A percentile compares a stretch with the other conserved stretches of the same genome.
These are phyloP conservation scores for Scheffersomyces cryptocercus DNA, from an alignment of 1,139 yeast genomes.

Conservation along the genomic window DNA sequence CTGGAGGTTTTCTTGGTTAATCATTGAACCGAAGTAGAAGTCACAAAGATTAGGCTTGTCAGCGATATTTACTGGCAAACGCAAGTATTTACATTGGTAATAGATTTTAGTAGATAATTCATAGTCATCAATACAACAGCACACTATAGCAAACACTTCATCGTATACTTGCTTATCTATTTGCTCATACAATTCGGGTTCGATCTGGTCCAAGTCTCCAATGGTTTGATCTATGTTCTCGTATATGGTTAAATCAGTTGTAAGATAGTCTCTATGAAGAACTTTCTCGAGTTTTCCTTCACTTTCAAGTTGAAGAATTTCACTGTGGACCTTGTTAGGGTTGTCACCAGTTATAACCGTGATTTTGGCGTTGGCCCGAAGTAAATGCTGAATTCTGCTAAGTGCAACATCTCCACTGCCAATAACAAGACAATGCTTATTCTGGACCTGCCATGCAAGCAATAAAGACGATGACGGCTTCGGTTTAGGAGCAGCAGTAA, in stretches of 20 bases:
- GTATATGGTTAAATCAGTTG: constrained; percentile 53
- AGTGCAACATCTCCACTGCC: constrained; percentile 87
- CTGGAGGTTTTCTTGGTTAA: constrained; percentile 74
- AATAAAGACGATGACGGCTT: constrained; percentile 65
- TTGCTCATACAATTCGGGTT: constrained; percentile 26
- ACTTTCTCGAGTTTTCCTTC: constrained; percentile 47
- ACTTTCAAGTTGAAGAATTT: constrained; percentile 35
- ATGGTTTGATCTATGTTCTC: constrained; percentile 23
- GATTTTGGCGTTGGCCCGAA: constrained; percentile 68
- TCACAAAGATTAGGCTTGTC: constrained; percentile 84
- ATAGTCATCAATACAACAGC: constrained; percentile 79
- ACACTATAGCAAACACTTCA: constrained; percentile 60
- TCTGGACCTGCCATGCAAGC: constrained; percentile 71
- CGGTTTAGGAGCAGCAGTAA: constrained; percentile 12
- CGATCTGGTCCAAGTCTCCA: constrained; percentile 21
- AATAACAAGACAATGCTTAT: constrained; percentile 67
- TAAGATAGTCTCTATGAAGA: constrained; percentile 39
- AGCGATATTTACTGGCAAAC: constrained; percentile 77
- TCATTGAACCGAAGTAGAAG: constrained; percentile 82
- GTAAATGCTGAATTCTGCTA: constrained; percentile 64
- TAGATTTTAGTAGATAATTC: constrained; percentile 59
- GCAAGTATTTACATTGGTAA: constrained; percentile 52
- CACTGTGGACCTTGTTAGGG: constrained; percentile 39
- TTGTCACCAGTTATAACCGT: constrained; percentile 50
- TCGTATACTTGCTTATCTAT: constrained; percentile 35